Evolutionary conservation across 768 basidiomycete genomes (phyloP), one percentile per base, ranked within the genome.

Genomic region (Phylloporus arenicola): DNA sequence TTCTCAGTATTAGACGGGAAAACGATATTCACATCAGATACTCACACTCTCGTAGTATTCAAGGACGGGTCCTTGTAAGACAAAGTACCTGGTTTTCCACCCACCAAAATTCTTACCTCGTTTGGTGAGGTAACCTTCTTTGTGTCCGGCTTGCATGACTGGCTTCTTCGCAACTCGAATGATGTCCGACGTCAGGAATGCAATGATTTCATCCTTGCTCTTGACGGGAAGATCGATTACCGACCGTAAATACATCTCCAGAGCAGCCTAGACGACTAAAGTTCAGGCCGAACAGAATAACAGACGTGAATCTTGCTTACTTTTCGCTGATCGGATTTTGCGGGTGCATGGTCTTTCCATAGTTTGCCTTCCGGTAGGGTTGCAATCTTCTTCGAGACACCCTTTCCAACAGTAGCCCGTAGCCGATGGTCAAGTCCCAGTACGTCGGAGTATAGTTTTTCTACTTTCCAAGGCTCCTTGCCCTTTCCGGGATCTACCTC

Each of bases 101-200:
- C 95, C 93, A 40, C 96, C 96, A 70, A 98, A 97, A 62, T 92
- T 96, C 74, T 97, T 92, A 19, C 94, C 94, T 51, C 92, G 79
- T 71, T 97, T 97, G 17, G 95, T 97, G 31, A 96, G 73, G 65
- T 95, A 95, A 14, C 94, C 95, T 68, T 95, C 91, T 69, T 95
- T 96, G 71, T 93, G 83, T 24, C 88, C 88, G 2, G 77, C 77
- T 62, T 88, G 86, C 72, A 81, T 80, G 17, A 88, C 88, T 2
- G 88, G 86, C 54, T 83, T 82, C 64, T 80, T 81, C 40, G 84
- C 73, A 55, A 85, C 84, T 30, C 83, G 83, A 31, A 93, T 80
- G 47, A 95, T 78, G 63, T 95, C 94, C 6, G 89, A 88, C 25
- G 87, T 93, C 58, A 98, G 81, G 72, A 98, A 99, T 2, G 86